phyloP scores from a whole-genome alignment of 768 basidiomycete genomes.

The Tricholoma terreum region DNA sequence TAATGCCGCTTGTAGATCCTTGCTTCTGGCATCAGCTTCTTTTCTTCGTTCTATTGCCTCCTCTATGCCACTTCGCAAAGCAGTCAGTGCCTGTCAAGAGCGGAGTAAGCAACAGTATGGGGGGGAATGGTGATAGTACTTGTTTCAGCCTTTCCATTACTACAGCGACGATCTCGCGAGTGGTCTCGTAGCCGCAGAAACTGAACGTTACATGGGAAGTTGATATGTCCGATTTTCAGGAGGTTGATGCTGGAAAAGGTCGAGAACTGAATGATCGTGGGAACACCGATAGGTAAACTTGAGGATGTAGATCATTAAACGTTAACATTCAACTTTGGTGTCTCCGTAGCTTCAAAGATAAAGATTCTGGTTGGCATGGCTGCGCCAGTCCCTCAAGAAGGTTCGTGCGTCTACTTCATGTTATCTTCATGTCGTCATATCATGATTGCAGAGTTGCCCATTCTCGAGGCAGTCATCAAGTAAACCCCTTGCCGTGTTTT shows the following conservation, averaged over 20 bases:
- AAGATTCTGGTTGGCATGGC: constrained; percentile 44
- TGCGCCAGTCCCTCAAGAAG: constrained; percentile 77
- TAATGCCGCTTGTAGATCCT: constrained; percentile 15
- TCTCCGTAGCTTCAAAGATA: not conserved
- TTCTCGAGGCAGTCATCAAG: constrained; percentile 95
- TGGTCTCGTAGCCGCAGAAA: not conserved
- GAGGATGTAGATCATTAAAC: too few species aligned
- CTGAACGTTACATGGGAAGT: not conserved
- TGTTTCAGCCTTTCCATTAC: constrained; percentile 12
- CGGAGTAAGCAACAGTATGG: not conserved
- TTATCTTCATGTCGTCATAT: constrained; percentile 21
- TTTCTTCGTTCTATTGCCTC: constrained; percentile 22
- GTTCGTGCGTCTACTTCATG: constrained; percentile 34
- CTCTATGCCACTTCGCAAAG: constrained; percentile 21
- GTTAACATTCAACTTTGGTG: too few species aligned
- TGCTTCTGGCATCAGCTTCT: constrained; percentile 24
- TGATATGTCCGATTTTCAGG: not conserved
- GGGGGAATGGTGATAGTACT: not conserved
- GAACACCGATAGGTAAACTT: constrained; percentile 7
- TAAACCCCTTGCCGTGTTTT: constrained; percentile 34
- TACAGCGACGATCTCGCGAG: not conserved
- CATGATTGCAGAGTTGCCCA: constrained; percentile 69
- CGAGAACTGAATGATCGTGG: constrained; percentile 17
- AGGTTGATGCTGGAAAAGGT: not conserved
- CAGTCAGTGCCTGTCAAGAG: constrained; percentile 18